Conservation (phyloP, 176 grass and related monocot genomes). For the Triticum aestivum region IWGSC_CS_RefSeq_v2.1 NC_057797.1:19847330-19847829, state of each 20-base stretch:
- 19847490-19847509: conserved; percentile 84
- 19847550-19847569: conserved; percentile 47
- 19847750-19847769: not conserved
- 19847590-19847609: conserved; percentile 13
- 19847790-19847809: not conserved
- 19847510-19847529: conserved; percentile 58
- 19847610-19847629: conserved; percentile 5
- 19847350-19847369: not conserved
- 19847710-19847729: not conserved
- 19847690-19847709: not conserved
- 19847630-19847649: conserved; percentile 12
- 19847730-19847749: not conserved
- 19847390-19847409: not conserved
- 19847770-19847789: not conserved
- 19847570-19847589: conserved; percentile 20
- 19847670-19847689: not conserved
- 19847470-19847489: not conserved
- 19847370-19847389: conserved; percentile 1
- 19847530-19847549: conserved; percentile 67
- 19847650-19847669: not conserved
- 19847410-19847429: not conserved
- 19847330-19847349: not conserved
- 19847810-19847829: not conserved
- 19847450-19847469: not conserved
- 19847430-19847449: not conserved